phyloP scores from a whole-genome alignment of 73 alveolate species.

The Chromera velia region DNA sequence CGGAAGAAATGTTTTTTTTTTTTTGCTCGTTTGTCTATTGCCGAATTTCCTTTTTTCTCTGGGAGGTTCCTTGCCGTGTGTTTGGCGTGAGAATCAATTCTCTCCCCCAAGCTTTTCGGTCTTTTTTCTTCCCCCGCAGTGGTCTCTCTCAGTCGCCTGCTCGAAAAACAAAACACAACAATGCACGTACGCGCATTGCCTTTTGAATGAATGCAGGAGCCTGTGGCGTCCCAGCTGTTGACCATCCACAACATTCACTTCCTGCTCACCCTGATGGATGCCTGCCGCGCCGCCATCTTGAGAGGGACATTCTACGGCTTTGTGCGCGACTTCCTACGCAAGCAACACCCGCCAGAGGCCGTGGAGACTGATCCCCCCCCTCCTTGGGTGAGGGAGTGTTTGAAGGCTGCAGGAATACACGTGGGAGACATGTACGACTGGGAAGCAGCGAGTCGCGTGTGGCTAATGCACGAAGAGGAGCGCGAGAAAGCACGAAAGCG shows the following conservation, averaged over 20 bases:
- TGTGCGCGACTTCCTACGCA: background rate
- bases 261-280: background rate
- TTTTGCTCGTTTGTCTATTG: no score
- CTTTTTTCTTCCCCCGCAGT: no score
- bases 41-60: no score
- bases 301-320: background rate
- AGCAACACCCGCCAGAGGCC: background rate
- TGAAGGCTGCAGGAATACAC: background rate
- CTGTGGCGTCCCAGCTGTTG: background rate
- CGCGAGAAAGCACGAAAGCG: background rate
- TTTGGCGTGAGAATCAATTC: no score
- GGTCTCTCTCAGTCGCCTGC: no score
- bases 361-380: background rate
- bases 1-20: no score
- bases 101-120: no score
- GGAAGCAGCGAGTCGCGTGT: background rate
- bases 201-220: background rate
- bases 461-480: background rate
- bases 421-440: background rate
- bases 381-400: background rate
- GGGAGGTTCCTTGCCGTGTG: no score
- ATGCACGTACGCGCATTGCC: no score
- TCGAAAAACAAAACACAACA: no score
- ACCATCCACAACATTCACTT: background rate
- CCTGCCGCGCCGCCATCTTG: background rate